Conservation (phyloP, 2,329 filamentous ascomycete species). For the Exserohilum turcica region DNA sequence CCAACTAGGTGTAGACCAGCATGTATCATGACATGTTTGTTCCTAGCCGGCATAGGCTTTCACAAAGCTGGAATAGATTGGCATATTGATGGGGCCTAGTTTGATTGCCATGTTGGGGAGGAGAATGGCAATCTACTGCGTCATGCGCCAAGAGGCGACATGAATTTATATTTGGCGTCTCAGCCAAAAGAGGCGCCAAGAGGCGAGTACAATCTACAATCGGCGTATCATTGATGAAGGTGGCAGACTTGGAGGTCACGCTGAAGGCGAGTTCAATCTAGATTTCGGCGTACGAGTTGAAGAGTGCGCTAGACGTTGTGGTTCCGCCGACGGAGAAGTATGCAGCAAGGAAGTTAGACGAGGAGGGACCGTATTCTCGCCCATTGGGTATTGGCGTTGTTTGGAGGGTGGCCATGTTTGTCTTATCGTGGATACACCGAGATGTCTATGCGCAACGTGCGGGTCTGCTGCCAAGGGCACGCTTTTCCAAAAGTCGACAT, state of each 20-base stretch:
- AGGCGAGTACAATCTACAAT: too few species aligned
- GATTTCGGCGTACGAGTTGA: constrained; percentile 51
- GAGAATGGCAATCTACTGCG: constrained; percentile 42
- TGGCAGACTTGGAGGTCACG: too few species aligned
- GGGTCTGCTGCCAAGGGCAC: background rate
- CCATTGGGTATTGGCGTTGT: background rate
- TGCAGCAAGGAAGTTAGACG: background rate
- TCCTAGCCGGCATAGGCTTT: too few species aligned
- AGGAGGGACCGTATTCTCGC: background rate
- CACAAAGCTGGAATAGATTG: too few species aligned
- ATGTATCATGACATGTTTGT: too few species aligned
- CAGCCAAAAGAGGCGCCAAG: too few species aligned
- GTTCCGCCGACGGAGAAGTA: constrained; percentile 44
- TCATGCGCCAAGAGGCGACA: constrained; percentile 41
- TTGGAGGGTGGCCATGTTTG: background rate
- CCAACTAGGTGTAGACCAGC: too few species aligned
- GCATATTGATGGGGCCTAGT: too few species aligned
- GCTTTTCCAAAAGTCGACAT: background rate
- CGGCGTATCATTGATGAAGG: too few species aligned
- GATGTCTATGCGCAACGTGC: background rate
- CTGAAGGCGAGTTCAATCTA: constrained; percentile 31
- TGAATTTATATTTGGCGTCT: constrained; percentile 39
- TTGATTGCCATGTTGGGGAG: too few species aligned
- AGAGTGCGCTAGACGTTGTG: constrained; percentile 33
- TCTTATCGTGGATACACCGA: background rate